These are phyloP conservation scores for Helenozyma baotianmanensis DNA, from an alignment of 805 yeast species.

Conservation along the genomic window DNA sequence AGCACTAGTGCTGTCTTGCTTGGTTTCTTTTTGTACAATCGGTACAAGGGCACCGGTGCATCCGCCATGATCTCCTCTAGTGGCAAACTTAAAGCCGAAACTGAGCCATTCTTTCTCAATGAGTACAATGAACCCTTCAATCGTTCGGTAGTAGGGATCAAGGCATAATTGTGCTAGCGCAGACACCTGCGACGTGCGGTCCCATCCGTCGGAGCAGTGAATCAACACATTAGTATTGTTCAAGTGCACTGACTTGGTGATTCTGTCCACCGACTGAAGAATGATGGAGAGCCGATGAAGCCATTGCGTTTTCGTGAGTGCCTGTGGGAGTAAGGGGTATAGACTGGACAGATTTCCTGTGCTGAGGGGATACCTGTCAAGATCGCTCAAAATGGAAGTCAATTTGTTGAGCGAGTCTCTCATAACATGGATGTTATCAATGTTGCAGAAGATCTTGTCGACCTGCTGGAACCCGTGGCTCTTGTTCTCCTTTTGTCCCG, in stretches of 20 bases:
- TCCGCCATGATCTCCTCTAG: conserved; percentile 74
- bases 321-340: conserved; percentile 38
- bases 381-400: conserved; percentile 57
- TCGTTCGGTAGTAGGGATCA: conserved; percentile 85
- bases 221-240: conserved; percentile 79
- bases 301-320: conserved; percentile 73
- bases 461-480: conserved; percentile 26
- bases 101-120: conserved; percentile 95
- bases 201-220: conserved; percentile 99
- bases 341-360: conserved; percentile 11
- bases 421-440: conserved; percentile 95
- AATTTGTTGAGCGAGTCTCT: conserved; percentile 72
- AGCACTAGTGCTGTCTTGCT: conserved; percentile 8
- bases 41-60: conserved; percentile 37
- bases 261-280: conserved; percentile 68
- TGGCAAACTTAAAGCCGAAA: conserved; percentile 87
- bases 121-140: conserved; percentile 79
- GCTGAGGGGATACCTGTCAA: conserved; percentile 51
- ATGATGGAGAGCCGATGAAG: conserved; percentile 63
- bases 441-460: conserved; percentile 77
- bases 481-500: not conserved
- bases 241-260: conserved; percentile 76
- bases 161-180: conserved; percentile 80
- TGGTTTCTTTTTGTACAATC: conserved; percentile 13
- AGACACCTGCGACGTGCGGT: conserved; percentile 85